Conservation (phyloP, 805 yeast species). For the Starmera dryadoides region DNA sequence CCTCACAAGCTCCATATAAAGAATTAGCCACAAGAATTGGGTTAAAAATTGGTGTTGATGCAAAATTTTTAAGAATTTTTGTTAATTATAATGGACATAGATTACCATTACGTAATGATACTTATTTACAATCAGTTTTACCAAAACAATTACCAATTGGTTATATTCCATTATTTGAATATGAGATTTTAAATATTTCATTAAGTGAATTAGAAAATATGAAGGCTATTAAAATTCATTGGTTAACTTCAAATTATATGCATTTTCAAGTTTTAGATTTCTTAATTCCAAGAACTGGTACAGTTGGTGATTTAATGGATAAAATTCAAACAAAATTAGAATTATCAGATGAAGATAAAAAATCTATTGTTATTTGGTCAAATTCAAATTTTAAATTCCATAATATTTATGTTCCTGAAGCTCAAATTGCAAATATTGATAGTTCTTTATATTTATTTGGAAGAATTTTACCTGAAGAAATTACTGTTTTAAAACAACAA, state of each 20-base stretch:
- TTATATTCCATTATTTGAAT: constrained; percentile 46
- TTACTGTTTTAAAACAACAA: constrained; percentile 16
- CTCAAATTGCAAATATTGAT: constrained; percentile 31
- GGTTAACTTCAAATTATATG: constrained; percentile 68
- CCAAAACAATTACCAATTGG: constrained; percentile 24
- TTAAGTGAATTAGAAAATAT: constrained; percentile 72
- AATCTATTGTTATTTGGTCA: constrained; percentile 52
- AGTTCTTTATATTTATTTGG: constrained; percentile 35
- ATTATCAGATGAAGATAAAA: constrained; percentile 38
- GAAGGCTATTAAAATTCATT: constrained; percentile 55
- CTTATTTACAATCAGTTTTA: constrained; percentile 23
- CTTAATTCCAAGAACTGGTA: constrained; percentile 56
- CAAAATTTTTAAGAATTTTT: constrained; percentile 59
- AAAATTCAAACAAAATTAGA: constrained; percentile 50
- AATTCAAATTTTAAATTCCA: constrained; percentile 27
- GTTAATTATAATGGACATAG: constrained; percentile 54
- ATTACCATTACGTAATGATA: constrained; percentile 34
- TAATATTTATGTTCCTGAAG: constrained; percentile 26
- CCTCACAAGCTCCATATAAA: constrained; percentile 49
- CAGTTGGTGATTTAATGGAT: constrained; percentile 45
- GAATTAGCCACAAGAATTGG: constrained; percentile 61
- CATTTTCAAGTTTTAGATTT: constrained; percentile 65
- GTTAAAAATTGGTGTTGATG: constrained; percentile 40
- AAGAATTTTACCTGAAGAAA: constrained; percentile 37
- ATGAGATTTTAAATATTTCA: constrained; percentile 71